Evolutionary conservation across 2,329 filamentous ascomycete genomes (phyloP), one percentile per base, ranked within the genome.

Genomic region (Scolecobasidium constrictum): DNA sequence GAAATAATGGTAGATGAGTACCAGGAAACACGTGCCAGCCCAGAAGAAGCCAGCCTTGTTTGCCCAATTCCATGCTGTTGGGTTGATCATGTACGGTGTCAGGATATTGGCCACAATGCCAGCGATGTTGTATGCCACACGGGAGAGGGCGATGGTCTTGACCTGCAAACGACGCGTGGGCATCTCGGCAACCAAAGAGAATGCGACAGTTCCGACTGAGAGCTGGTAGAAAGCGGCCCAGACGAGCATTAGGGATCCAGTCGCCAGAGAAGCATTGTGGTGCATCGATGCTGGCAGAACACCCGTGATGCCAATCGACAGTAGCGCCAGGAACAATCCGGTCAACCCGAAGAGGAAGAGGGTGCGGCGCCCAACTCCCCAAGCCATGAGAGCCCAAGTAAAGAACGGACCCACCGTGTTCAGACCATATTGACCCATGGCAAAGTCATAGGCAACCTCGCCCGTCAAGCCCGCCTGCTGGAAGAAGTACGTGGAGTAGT

Each of bases 61-160:
- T 47, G 77, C 72, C 87, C 86, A 94, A 62, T 93, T 69, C 87
- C 88, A 94, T 1, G 78, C 82, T 1, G 69, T 72, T 0, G 87
- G 86, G 64, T 94, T 94, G 34, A 94, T 72, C 87, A 94, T 94
- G 64, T 93, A 94, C 0, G 87, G 87, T 0, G 86, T 93, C 33
- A 94, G 63, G 3, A 94, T 81, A 40, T 78, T 81, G 56, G 79
- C 85, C 53, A 94, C 65, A 50, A 95, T 94, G 49, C 76, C 81
- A 35, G 88, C 83, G 40, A 94, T 67, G 54, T 92, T 88, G 69
- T 67, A 71, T 11, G 86, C 66, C 52, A 86, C 84, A 43, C 87
- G 81, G 2, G 83, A 86, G 2, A 94, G 73, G 1, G 92, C 87
- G 17, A 94, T 83, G 0, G 88, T 94, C 68, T 94, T 94, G 67